These are phyloP conservation scores for Rhynchospora breviuscula DNA, from an alignment of 176 grass and related monocot genomes.

Conservation along the genomic window DNA sequence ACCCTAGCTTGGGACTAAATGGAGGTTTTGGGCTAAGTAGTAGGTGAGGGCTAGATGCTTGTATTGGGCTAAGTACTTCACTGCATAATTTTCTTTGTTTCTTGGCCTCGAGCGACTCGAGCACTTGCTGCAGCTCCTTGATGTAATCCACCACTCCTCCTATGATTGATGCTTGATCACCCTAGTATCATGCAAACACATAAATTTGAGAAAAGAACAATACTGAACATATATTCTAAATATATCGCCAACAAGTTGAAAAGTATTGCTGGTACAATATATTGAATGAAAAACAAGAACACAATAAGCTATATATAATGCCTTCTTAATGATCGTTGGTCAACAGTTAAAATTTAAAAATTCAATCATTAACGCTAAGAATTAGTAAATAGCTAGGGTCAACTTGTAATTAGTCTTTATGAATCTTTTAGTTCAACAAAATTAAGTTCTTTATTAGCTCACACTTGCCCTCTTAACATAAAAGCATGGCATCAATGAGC, in stretches of 20 bases:
- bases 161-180: slow-evolving; percentile 91
- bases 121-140: slow-evolving; percentile 76
- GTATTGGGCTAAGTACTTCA: slow-evolving; percentile 47
- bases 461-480: slow-evolving; percentile 69
- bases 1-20: slow-evolving; percentile 32
- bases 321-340: no score
- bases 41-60: slow-evolving; percentile 28
- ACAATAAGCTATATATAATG: no score
- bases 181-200: slow-evolving; percentile 28
- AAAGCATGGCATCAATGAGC: slow-evolving; percentile 74
- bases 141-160: slow-evolving; percentile 97
- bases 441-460: not conserved
- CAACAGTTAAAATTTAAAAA: no score
- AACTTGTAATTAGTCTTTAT: no score
- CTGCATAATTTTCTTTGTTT: slow-evolving; percentile 74
- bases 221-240: not conserved
- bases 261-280: not conserved
- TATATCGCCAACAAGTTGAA: no score
- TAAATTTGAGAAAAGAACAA: not conserved
- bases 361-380: no score
- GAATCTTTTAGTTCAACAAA: not conserved
- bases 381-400: no score
- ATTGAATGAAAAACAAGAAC: not conserved
- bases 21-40: slow-evolving; percentile 38
- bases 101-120: slow-evolving; percentile 77